Percentiles rank a stretch among this genome's conserved stretches.
phyloP scores from a whole-genome alignment of 176 grass and related monocot genomes.

The Oryza glaberrima region DNA sequence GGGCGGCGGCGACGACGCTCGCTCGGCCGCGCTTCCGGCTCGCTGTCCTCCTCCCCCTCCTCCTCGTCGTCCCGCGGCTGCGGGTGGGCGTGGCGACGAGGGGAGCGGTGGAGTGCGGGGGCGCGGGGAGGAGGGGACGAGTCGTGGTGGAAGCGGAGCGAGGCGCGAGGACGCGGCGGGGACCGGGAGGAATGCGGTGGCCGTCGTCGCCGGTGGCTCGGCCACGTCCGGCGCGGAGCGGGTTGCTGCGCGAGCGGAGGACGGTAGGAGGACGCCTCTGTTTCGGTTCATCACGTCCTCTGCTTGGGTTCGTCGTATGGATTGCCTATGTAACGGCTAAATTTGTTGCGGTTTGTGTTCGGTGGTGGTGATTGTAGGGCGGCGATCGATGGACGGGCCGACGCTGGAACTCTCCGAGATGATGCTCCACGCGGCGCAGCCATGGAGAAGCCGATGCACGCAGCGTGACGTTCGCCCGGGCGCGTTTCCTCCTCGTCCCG shows the following conservation, averaged over 20 bases:
- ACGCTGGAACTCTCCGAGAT: neutral
- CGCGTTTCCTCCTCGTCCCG: slow-evolving; percentile 1
- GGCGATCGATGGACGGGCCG: neutral
- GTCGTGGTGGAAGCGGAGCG: too few relatives aligned
- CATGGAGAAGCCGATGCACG: neutral
- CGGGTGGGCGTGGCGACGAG: too few relatives aligned
- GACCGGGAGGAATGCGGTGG: neutral
- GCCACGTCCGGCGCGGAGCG: neutral
- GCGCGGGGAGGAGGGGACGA: too few relatives aligned
- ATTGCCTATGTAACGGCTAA: neutral
- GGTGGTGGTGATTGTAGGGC: neutral
- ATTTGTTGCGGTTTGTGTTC: neutral
- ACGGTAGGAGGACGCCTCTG: neutral
- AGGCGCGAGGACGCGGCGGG: neutral
- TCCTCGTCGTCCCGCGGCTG: too few relatives aligned
- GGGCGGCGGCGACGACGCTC: too few relatives aligned
- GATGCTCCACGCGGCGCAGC: neutral
- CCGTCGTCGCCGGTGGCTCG: neutral
- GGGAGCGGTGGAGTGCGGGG: too few relatives aligned
- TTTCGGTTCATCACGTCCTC: neutral
- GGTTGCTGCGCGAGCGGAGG: neutral
- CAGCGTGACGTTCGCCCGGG: neutral
- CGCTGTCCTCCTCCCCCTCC: too few relatives aligned
- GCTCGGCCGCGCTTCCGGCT: too few relatives aligned
- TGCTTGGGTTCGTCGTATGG: neutral